phyloP scores from a whole-genome alignment of 2,329 filamentous ascomycete species.

The Aspergillus sp. region DNA sequence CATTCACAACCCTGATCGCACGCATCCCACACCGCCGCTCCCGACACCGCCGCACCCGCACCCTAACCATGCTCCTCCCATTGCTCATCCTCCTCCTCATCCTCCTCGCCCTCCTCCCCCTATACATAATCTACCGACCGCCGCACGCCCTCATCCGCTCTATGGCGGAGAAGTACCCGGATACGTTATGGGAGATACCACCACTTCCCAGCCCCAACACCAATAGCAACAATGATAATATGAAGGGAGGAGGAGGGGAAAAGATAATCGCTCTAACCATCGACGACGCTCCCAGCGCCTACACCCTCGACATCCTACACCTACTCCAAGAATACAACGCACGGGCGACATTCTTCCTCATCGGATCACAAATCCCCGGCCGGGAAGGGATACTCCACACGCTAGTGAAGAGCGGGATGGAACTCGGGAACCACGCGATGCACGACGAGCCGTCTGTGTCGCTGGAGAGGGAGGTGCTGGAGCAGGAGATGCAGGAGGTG shows the following conservation, averaged over 20 bases:
- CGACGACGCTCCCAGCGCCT: conserved; percentile 77
- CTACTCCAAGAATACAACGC: conserved; percentile 57
- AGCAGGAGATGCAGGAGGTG: conserved; percentile 65
- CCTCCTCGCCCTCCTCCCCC: conserved; percentile 35
- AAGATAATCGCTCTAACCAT: no score
- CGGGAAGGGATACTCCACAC: conserved; percentile 49
- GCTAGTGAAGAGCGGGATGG: conserved; percentile 64
- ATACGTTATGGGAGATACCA: conserved; percentile 72
- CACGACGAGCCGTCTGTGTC: conserved; percentile 75
- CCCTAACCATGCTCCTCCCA: conserved; percentile 40
- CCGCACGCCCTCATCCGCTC: conserved; percentile 70
- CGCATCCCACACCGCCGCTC: conserved; percentile 14
- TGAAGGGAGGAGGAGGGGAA: no score
- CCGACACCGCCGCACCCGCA: conserved; percentile 19
- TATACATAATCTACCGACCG: conserved; percentile 80
- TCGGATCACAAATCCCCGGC: conserved; percentile 59
- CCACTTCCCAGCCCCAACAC: no score
- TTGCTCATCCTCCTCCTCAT: conserved; percentile 25
- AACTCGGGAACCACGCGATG: conserved; percentile 88
- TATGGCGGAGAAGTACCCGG: conserved; percentile 71
- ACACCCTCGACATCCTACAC: conserved; percentile 70
- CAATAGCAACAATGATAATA: no score
- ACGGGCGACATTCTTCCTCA: conserved; percentile 81
- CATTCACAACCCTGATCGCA: conserved; percentile 19
- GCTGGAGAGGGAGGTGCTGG: conserved; percentile 54